Base-by-base conservation (phyloP, 2,329 filamentous ascomycete genomes). In the Clathrospora elynae region DNA sequence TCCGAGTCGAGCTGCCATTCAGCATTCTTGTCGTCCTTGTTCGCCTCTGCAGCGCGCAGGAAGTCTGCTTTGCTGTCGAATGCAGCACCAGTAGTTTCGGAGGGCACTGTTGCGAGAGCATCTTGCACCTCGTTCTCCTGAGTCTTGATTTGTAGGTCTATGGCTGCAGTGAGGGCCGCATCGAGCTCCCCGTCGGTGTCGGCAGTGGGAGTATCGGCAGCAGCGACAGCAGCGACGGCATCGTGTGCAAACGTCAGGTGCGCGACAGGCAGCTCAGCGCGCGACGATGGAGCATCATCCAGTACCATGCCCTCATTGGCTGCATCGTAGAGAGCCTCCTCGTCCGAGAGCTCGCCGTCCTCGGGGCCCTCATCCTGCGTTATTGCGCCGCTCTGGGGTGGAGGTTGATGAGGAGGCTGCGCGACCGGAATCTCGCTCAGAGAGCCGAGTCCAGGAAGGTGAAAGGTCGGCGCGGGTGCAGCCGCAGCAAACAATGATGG, bases 1-100 rank as follows among this genome's bases (percentile, higher is more conserved):
- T 78, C 79, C 16, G 80, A 79, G 53, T 83, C 79, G 35, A 78
- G 76, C 43, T 95, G 89, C 88, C 90, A 97, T 68, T 96, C 91
- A 3, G 87, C 85, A 30, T 86, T 76, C 38, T 75, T 70, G 31
- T 76, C 73, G 20, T 70, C 73, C 37, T 75, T 73, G 53, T 75
- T 75, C 8, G 68, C 71, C 37, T 71, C 67, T 11, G 70, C 75
- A 8, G 71, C 72, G 34, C 67, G 67, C 44, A 75, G 55, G 48
- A 77, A 77, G 14, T 75, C 75, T 25, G 62, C 59, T 38, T 66
- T 66, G 50, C 53, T 54, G 32, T 66, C 59, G 30, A 61, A 39
- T 12, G 40, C 39, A 14, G 35, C 45, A 20, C 19, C 35, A 20
- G 18, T 18, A n/a, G 14, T 17, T 9, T 12, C 14, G 33, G 28